Percentiles rank a stretch among this genome's conserved stretches.
Evolutionary conservation across 495 filamentous ascomycete genomes (phyloP).

Genomic region (Aspergillus steynii): DNA sequence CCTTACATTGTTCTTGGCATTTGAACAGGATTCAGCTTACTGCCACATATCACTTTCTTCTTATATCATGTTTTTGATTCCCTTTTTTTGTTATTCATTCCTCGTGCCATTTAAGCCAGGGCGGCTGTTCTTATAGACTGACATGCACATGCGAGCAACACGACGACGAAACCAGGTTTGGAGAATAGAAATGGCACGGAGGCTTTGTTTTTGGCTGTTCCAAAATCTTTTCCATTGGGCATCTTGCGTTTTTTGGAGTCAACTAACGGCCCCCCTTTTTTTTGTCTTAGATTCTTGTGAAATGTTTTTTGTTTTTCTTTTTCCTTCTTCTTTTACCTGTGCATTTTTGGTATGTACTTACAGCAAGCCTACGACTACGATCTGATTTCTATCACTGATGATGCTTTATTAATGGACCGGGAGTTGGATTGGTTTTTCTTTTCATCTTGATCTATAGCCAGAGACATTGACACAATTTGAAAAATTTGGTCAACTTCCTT

Average conservation of each 20-base stretch:
- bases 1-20: constrained; percentile 1
- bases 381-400: background rate
- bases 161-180: constrained; percentile 15
- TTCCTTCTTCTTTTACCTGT: background rate
- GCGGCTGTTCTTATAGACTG: constrained; percentile 29
- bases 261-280: background rate
- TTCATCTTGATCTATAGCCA: background rate
- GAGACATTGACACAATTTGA: background rate
- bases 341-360: background rate
- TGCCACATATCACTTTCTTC: background rate
- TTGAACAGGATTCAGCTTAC: constrained; percentile 3
- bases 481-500: background rate
- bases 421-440: background rate
- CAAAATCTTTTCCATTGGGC: constrained; percentile 1
- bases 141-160: constrained; percentile 17
- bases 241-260: constrained; percentile 8
- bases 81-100: constrained; percentile 1
- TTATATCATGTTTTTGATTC: constrained; percentile 4
- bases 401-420: background rate
- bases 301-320: background rate
- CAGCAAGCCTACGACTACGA: background rate
- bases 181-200: constrained; percentile 20
- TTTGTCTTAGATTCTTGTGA: constrained; percentile 3
- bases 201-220: constrained; percentile 7
- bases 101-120: constrained; percentile 16